Base-by-base conservation (phyloP, 148 eudicot genomes). In the Camellia lanceoleosa region DNA sequence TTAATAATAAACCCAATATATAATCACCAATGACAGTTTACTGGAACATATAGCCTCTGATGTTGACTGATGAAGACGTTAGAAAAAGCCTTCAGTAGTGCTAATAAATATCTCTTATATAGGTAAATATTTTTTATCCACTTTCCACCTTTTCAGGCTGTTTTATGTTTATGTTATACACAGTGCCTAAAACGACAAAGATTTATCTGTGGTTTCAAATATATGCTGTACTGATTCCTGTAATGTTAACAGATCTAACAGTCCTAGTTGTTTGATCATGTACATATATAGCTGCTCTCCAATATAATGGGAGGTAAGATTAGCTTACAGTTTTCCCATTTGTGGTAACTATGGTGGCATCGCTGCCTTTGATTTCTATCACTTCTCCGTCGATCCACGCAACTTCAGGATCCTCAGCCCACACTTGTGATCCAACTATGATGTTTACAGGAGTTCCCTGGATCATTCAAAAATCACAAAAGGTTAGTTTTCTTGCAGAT, bases 321-420 rank as follows among this genome's bases (percentile, higher is more conserved):
- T 69, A 68, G 81, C 94, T 89, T 89, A 97, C 99, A 64, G 88
- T 89, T 84, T 92, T 94, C 18, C 97, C 99, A 86, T 80, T 83
- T 51, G 92, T 49, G 52, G 52, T 87, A 63, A 85, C 85, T 84
- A 94, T 90, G 84, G 92, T 90, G 84, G 93, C 90, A 80, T 90
- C 86, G 68, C 82, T 84, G 74, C 94, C 98, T 83, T 88, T 97
- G 79, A 92, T 91, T 71, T 89, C 91, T 66, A 79, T 87, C 67
- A 97, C 99, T 85, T 94, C 93, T 42, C 99, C 99, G 52, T 97
- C 98, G 73, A 97, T 88, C 99, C 99, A 97, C 74, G 99, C 99
- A 75, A 84, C 75, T 82, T 91, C 90, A 71, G 92, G 92, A 84
- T 97, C 99, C 83, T 92, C 99, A 63, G 85, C 91, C 99, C 99